A percentile compares a stretch with the other conserved stretches of the same genome.
Evolutionary conservation across 78 protist genomes (phyloP).

Genomic region (Mantamonas sphyraenae): DNA sequence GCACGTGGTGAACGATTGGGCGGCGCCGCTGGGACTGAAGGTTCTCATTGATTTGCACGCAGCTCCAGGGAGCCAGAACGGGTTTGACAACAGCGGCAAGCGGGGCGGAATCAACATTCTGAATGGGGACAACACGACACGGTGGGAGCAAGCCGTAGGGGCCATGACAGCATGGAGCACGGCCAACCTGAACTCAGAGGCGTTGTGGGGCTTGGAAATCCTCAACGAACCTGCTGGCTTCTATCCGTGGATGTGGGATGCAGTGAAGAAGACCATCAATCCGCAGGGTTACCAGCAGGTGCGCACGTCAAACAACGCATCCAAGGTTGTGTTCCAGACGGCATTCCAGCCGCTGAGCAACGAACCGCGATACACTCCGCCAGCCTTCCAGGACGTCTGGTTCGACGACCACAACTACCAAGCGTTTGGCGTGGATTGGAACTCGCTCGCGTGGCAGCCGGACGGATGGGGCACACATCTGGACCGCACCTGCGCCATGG

Average conservation of each 20-base stretch:
- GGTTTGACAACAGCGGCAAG: conserved; percentile 4
- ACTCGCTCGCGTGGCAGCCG: not conserved
- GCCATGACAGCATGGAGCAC: not conserved
- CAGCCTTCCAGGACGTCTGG: not conserved
- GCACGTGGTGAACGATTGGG: not conserved
- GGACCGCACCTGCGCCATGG: not conserved
- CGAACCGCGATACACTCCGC: not conserved
- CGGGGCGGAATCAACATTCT: not conserved
- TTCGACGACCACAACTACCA: not conserved
- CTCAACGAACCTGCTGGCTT: not conserved
- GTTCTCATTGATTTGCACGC: not conserved
- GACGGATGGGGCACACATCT: not conserved
- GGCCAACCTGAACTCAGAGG: not conserved
- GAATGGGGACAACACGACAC: not conserved
- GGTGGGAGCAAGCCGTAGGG: not conserved
- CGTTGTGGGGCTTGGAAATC: not conserved
- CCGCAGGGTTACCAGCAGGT: not conserved
- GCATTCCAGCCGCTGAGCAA: not conserved
- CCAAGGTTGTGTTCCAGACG: not conserved
- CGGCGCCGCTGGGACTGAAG: not conserved
- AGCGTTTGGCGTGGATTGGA: not conserved
- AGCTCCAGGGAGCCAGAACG: conserved; percentile 6
- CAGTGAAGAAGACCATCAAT: not conserved
- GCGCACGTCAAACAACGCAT: not conserved
- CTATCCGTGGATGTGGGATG: not conserved